A percentile compares a stretch with the other conserved stretches of the same genome.
Conservation (phyloP, 371 early-diverging fungal genomes). For the Saksenaea vasiformis region DNA sequence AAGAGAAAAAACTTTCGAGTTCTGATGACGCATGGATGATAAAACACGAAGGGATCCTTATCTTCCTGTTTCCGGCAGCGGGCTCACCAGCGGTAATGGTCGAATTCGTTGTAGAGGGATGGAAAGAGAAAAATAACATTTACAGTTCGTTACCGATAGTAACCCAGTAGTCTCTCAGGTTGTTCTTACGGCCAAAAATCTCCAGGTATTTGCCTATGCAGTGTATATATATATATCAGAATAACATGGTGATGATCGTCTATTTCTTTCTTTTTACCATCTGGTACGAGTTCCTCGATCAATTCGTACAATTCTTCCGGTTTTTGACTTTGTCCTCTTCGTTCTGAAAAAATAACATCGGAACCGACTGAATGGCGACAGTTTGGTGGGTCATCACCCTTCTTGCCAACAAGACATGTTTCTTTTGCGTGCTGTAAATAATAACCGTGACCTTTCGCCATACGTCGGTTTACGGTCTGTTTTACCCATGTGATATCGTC, state of each 20-base stretch:
- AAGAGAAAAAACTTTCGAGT: too few species aligned
- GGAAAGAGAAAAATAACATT: background rate
- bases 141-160: constrained; percentile 93
- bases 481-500: constrained; percentile 97
- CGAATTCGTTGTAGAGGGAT: too few species aligned
- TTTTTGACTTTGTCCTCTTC: constrained; percentile 94
- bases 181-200: constrained; percentile 94
- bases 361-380: constrained; percentile 79
- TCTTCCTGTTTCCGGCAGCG: too few species aligned
- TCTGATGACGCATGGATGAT: too few species aligned
- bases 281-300: constrained; percentile 88
- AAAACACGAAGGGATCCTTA: too few species aligned
- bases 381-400: constrained; percentile 79
- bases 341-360: constrained; percentile 90
- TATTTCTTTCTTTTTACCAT: constrained; percentile 58
- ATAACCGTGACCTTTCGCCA: constrained; percentile 96
- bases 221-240: too few species aligned
- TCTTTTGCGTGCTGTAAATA: constrained; percentile 96
- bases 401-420: constrained; percentile 90
- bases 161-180: constrained; percentile 92
- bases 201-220: constrained; percentile 79
- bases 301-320: constrained; percentile 92
- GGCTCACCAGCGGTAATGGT: too few species aligned
- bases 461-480: constrained; percentile 90
- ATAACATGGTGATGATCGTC: background rate